Base-by-base conservation (phyloP, 345 rosid genomes). In the Sapria himalayana region DNA sequence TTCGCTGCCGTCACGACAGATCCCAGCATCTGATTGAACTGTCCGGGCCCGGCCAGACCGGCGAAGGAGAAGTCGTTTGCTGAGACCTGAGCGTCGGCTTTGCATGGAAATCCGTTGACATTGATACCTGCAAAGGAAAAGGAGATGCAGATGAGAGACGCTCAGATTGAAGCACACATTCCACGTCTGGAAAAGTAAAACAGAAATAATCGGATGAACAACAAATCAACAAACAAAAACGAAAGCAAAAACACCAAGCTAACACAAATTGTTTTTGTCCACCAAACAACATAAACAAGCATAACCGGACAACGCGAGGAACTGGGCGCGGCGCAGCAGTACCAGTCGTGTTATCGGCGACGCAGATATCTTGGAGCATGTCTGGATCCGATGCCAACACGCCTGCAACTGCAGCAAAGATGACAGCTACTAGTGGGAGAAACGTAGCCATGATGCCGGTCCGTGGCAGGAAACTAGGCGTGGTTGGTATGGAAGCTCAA, bases 321-420 rank as follows among this genome's bases (percentile, higher is more conserved):
- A 27, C 15, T 11, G 24, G 13, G 37, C 25, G 25, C 4, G 0
- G 15, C 25, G 29, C 19, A 19, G 17, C 17, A 22, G 6, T 33
- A 58, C 74, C 67, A 44, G 69, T 36, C 33, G 64, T 34, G 22
- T 36, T 46, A 35, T 53, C 54, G 18, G 78, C 81, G 15, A 73
- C 86, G 25, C 86, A 77, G 11, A 73, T 42, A 59, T 77, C 86
- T 59, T 77, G 86, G 39, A 73, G 81, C 48, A 51, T 48, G 46
- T 77, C 86, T 4, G 86, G 72, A 41, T 77, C 81, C 13, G 55
- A 62, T 7, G 73, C 75, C 19, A 38, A 24, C 12, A 50, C 41
- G 36, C 50, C 46, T 2, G 52, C 35, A 19, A 73, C n/a, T 16
- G 50, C 35, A 6, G 45, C 21, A 22, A 55, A 45, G 20, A 43